Conservation (phyloP, 2,329 filamentous ascomycete species). For the Zymoseptoria pseudotritici region DNA sequence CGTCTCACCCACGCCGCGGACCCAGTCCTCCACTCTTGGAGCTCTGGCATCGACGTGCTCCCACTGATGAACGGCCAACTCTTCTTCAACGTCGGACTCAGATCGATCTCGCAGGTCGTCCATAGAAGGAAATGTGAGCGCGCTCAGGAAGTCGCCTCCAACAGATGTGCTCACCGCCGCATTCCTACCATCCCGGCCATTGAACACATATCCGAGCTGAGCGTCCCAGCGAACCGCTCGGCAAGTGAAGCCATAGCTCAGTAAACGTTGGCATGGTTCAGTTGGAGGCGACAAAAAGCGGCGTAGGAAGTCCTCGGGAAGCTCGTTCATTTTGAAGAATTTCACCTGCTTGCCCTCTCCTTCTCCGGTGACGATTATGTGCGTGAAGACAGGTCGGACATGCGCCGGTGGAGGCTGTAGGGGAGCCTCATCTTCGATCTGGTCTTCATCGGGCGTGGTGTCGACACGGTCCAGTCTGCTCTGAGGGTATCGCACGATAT, state of each 20-base stretch:
- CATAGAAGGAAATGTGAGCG: neutral
- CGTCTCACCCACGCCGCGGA: conserved; percentile 18
- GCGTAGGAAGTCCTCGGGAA: conserved; percentile 15
- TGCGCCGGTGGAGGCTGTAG: neutral
- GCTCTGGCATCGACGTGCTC: conserved; percentile 8
- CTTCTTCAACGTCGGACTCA: neutral
- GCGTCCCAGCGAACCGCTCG: conserved; percentile 14
- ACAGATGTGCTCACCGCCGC: neutral
- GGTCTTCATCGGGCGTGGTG: conserved; percentile 6
- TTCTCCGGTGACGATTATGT: conserved; percentile 10
- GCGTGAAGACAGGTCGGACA: conserved; percentile 2
- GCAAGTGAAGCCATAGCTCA: conserved; percentile 11
- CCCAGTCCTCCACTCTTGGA: conserved; percentile 17
- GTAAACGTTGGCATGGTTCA: conserved; percentile 3
- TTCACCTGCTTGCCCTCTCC: conserved; percentile 7
- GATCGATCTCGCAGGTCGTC: neutral
- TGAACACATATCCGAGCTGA: conserved; percentile 15
- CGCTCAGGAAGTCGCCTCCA: neutral
- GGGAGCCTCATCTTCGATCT: conserved; percentile 1
- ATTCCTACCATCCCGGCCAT: conserved; percentile 15
- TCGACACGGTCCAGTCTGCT: conserved; percentile 15
- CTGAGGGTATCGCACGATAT: conserved; percentile 17
- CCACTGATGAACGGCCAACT: conserved; percentile 5
- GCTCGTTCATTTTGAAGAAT: conserved; percentile 10
- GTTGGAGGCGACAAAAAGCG: conserved; percentile 9